phyloP scores from a whole-genome alignment of 2,329 filamentous ascomycete species.

The Dactylella cylindrospora region DNA sequence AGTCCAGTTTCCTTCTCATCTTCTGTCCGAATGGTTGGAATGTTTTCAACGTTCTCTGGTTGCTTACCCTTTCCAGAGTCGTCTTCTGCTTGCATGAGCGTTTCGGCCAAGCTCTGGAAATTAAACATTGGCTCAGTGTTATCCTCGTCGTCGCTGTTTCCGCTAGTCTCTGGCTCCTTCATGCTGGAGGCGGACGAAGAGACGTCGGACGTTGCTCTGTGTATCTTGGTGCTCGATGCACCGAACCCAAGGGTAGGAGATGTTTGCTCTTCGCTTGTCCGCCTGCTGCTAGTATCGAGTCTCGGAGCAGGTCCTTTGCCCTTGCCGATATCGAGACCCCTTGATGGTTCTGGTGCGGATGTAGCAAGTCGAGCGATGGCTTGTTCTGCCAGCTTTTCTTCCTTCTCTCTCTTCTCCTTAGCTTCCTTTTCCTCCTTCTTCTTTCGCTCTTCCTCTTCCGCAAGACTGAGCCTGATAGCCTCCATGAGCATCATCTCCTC shows the following conservation, averaged over 20 bases:
- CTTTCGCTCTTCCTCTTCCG: conserved; percentile 88
- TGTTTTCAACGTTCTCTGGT: conserved; percentile 51
- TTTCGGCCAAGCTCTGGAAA: conserved; percentile 80
- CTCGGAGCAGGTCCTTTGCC: conserved; percentile 21
- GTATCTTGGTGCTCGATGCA: conserved; percentile 24
- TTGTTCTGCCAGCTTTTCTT: conserved; percentile 67
- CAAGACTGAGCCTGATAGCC: conserved; percentile 86
- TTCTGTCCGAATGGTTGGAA: not conserved
- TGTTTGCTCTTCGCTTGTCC: conserved; percentile 33
- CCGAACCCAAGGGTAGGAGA: conserved; percentile 28
- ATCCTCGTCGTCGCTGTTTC: conserved; percentile 46
- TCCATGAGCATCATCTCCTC: conserved; percentile 99
- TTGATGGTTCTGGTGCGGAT: conserved; percentile 32
- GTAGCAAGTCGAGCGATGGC: conserved; percentile 30
- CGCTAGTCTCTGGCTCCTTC: conserved; percentile 39
- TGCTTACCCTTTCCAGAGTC: conserved; percentile 49
- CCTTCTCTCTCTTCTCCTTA: conserved; percentile 80
- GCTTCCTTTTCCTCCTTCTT: conserved; percentile 82
- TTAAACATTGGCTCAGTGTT: conserved; percentile 79
- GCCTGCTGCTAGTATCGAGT: conserved; percentile 16
- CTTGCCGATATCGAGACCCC: conserved; percentile 26
- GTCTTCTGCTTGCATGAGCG: conserved; percentile 70
- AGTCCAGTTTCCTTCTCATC: conserved; percentile 9
- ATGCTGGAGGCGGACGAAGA: conserved; percentile 42
- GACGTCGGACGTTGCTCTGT: conserved; percentile 37